A percentile compares a stretch with the other conserved stretches of the same genome.
Conservation (phyloP, 345 rosid genomes). For the Eutrema japonicum region DNA sequence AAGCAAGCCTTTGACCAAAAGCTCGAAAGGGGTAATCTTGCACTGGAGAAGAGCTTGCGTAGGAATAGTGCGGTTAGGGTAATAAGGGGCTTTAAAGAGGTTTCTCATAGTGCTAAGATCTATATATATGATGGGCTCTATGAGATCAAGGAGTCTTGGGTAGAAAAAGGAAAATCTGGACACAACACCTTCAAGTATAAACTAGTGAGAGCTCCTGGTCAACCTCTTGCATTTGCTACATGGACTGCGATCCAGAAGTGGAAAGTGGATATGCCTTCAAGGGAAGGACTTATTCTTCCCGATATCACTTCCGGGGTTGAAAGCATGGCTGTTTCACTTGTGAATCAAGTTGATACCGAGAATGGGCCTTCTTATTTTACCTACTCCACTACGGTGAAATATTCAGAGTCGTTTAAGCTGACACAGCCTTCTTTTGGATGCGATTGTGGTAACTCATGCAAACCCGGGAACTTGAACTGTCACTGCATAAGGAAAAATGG, state of each 20-base stretch:
- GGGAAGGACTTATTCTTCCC: conserved; percentile 69
- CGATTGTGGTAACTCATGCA: conserved; percentile 58
- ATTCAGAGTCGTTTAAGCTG: conserved; percentile 58
- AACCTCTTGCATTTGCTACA: conserved; percentile 56
- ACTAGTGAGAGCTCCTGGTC: conserved; percentile 65
- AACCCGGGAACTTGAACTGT: conserved; percentile 68
- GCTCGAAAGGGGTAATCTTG: conserved; percentile 92
- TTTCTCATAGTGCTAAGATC: conserved; percentile 46
- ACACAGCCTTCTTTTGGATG: conserved; percentile 58
- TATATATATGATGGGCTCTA: conserved; percentile 76
- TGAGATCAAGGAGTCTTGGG: conserved; percentile 68
- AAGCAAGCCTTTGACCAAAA: conserved; percentile 75
- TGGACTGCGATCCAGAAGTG: conserved; percentile 70
- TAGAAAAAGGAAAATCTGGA: conserved; percentile 74
- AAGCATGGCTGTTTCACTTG: conserved; percentile 63
- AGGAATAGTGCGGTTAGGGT: conserved; percentile 65
- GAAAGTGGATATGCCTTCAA: conserved; percentile 52
- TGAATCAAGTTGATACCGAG: conserved; percentile 83
- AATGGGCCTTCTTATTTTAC: conserved; percentile 80
- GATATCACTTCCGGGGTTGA: conserved; percentile 84
- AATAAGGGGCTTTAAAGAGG: conserved; percentile 63
- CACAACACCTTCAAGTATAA: conserved; percentile 75
- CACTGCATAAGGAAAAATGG: conserved; percentile 73
- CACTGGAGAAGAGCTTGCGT: conserved; percentile 83
- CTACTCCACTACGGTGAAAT: conserved; percentile 61